These are phyloP conservation scores for Fomitiporia mediterranea DNA, from an alignment of 1,284 basidiomycete species.

Conservation along the genomic window DNA sequence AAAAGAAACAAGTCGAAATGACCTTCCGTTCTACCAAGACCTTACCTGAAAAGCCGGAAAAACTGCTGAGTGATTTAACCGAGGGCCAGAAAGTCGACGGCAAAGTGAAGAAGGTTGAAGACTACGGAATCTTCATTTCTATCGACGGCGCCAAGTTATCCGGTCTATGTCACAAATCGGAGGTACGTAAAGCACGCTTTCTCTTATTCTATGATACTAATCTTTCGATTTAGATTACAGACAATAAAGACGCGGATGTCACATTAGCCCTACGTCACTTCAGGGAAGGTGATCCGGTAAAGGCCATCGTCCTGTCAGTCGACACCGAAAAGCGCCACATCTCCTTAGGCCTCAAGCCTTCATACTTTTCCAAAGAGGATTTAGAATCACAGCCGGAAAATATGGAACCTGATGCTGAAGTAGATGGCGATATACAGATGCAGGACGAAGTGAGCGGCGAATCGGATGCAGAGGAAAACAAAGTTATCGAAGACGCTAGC, in stretches of 20 bases:
- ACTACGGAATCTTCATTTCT: constrained; percentile 90
- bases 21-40: constrained; percentile 66
- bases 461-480: constrained; percentile 26
- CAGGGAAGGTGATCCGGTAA: constrained; percentile 83
- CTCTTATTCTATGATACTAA: constrained; percentile 3
- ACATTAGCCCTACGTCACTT: constrained; percentile 76
- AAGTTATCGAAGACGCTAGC: constrained; percentile 25
- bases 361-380: constrained; percentile 54
- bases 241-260: constrained; percentile 79
- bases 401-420: constrained; percentile 27
- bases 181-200: constrained; percentile 44
- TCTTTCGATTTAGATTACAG: constrained; percentile 57
- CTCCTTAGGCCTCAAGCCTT: constrained; percentile 87
- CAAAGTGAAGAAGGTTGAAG: constrained; percentile 72
- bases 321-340: constrained; percentile 76
- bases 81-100: constrained; percentile 77
- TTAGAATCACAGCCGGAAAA: constrained; percentile 33
- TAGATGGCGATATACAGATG: constrained; percentile 31
- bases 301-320: constrained; percentile 72
- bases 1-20: constrained; percentile 81
- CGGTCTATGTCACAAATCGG: constrained; percentile 92
- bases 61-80: constrained; percentile 55
- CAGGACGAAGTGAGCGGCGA: constrained; percentile 27
- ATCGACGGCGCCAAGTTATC: constrained; percentile 79
- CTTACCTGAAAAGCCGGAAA: constrained; percentile 37